A percentile compares a stretch with the other conserved stretches of the same genome.
These are phyloP conservation scores for Chaetomium cochliodes DNA, from an alignment of 495 filamentous ascomycete species.

Conservation along the genomic window DNA sequence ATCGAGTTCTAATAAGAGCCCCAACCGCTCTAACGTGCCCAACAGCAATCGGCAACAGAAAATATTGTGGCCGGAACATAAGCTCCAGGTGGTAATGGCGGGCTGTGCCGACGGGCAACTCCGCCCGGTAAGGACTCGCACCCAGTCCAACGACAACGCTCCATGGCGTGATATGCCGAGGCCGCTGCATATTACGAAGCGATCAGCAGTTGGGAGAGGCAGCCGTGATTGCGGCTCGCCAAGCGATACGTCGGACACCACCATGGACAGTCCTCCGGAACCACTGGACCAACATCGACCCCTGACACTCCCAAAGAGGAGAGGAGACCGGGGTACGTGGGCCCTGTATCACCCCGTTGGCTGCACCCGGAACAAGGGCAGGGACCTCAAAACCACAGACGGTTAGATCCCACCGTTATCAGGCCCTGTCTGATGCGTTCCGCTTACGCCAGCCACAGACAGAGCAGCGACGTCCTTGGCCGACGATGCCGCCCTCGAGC, in stretches of 20 bases:
- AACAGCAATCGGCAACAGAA: neutral
- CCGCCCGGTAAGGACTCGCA: neutral
- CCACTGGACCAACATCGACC: conserved; percentile 19
- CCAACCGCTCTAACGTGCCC: neutral
- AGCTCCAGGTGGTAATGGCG: conserved; percentile 4
- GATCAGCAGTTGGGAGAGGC: conserved; percentile 8
- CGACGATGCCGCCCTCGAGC: neutral
- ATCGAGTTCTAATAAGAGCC: neutral
- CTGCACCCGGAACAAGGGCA: neutral
- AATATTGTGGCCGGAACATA: neutral
- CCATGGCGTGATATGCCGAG: conserved; percentile 25
- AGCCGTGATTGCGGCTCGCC: conserved; percentile 19
- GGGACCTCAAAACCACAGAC: neutral
- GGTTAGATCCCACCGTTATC: conserved; percentile 13
- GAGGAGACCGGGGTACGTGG: conserved; percentile 20
- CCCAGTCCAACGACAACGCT: neutral
- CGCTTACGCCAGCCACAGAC: conserved; percentile 13
- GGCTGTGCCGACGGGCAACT: neutral
- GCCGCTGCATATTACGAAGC: conserved; percentile 39
- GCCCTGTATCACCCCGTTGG: conserved; percentile 3
- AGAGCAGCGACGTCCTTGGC: neutral
- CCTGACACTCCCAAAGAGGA: conserved; percentile 34
- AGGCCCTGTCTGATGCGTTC: neutral
- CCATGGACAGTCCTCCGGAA: conserved; percentile 29
- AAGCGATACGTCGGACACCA: conserved; percentile 25